Evolutionary conservation across 1,284 basidiomycete species (phyloP), one percentile per base, ranked within the genome.

Genomic region (Phylloporus sp.): DNA sequence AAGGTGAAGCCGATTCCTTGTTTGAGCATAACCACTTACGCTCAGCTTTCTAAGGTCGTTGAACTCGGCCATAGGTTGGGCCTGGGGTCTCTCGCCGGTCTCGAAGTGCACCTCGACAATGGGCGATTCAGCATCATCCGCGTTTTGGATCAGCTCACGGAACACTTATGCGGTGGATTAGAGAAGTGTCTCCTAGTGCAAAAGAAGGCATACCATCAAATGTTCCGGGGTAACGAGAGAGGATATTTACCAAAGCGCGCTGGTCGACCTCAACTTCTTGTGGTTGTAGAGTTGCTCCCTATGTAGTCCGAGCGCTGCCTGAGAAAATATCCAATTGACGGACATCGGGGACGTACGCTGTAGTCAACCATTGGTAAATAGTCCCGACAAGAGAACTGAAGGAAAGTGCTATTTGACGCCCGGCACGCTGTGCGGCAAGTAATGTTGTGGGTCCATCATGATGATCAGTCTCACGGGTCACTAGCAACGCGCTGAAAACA

Each of bases 121-220:
- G 58, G 82, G 85, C 10, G 95, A 92, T 42, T 88, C 89, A 0
- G 94, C 95, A 79, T 98, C 97, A 74, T 98, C 96, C 18, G 96
- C 96, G 74, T 99, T 99, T 80, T 98, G 84, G 6, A 98, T 80
- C 20, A 98, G 85, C 76, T 98, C 96, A 53, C 96, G 87, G 72
- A 96, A 95, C 46, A 96, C 93, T 86, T 39, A 22, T 13, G 11
- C 2, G 11, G 18, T 6, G 15, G 20, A 40, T 59, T 11, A 64
- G 61, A 37, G 15, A 46, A 26, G 32, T 20, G 1, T 7, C 8
- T 8, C 24, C 56, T n/a, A 15, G 29, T n/a, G 17, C 3, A 24
- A 8, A 47, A 44, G 24, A 40, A 17, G 40, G 26, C 24, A 6
- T 18, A 71, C 68, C 62, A 47, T 69, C 70, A 39, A 69, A 72